Percentiles rank a stretch among this genome's conserved stretches.
Conservation (phyloP, 176 grass and related monocot genomes). For the Avena eriantha region DNA sequence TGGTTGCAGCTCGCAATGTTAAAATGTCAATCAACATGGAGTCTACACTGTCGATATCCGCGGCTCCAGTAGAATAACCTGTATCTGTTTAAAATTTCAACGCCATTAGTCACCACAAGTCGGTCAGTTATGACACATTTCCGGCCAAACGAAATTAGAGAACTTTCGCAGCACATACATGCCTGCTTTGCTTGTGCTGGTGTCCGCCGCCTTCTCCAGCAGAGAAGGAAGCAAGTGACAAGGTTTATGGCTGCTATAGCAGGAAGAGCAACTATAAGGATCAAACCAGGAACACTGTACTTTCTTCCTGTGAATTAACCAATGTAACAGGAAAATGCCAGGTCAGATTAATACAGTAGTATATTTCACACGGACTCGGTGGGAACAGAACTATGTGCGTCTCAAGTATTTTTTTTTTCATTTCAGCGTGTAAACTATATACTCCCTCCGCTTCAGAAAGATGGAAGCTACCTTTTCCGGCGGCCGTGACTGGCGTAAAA, state of each 20-base stretch:
- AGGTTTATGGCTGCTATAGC: conserved; percentile 24
- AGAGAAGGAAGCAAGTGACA: conserved; percentile 18
- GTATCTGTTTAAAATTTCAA: neutral
- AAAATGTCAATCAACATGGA: conserved; percentile 50
- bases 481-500: neutral
- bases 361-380: too few relatives aligned
- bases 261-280: conserved; percentile 18
- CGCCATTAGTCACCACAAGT: neutral
- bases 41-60: conserved; percentile 23
- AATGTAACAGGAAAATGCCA: neutral
- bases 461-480: neutral
- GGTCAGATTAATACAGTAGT: too few relatives aligned
- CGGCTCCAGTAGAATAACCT: neutral
- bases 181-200: neutral
- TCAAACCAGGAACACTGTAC: conserved; percentile 2
- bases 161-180: neutral
- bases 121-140: neutral
- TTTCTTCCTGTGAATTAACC: conserved; percentile 26
- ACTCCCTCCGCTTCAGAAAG: too few relatives aligned
- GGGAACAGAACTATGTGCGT: too few relatives aligned
- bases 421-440: too few relatives aligned
- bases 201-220: neutral
- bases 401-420: too few relatives aligned
- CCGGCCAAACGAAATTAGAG: neutral
- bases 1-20: conserved; percentile 39